These are phyloP conservation scores for Elaphomyces granulatus DNA, from an alignment of 495 filamentous ascomycete species.

Conservation along the genomic window DNA sequence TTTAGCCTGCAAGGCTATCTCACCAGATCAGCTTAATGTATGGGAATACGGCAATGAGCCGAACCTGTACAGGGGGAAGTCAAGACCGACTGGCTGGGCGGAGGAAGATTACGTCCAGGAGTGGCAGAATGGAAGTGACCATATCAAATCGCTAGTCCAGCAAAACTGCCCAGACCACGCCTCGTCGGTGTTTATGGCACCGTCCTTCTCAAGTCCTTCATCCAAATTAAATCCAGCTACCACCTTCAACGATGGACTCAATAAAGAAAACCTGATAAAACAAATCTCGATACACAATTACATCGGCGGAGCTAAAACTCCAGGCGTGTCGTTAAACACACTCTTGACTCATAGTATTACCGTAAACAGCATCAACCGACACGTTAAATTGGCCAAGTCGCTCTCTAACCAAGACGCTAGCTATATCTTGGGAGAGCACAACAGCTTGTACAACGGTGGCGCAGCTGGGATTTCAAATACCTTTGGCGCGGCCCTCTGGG, in stretches of 20 bases:
- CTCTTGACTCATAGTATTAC: conserved; percentile 53
- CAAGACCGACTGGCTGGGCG: conserved; percentile 38
- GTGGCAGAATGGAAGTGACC: conserved; percentile 37
- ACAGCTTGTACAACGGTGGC: conserved; percentile 51
- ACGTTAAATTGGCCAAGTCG: conserved; percentile 29
- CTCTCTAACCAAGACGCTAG: conserved; percentile 23
- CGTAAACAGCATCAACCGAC: conserved; percentile 31
- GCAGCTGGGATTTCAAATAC: conserved; percentile 48
- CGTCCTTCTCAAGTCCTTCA: conserved; percentile 42
- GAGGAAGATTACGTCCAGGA: conserved; percentile 45
- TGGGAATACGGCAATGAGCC: conserved; percentile 60
- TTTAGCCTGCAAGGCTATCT: conserved; percentile 44
- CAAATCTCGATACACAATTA: conserved; percentile 53
- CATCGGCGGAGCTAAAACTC: conserved; percentile 45
- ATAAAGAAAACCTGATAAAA: conserved; percentile 35
- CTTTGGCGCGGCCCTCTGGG: conserved; percentile 60
- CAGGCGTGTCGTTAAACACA: conserved; percentile 49
- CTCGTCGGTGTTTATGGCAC: conserved; percentile 36
- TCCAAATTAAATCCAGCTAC: conserved; percentile 38
- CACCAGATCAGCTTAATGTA: conserved; percentile 32
- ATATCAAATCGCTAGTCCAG: not conserved
- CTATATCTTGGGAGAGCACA: conserved; percentile 52
- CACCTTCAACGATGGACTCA: conserved; percentile 38
- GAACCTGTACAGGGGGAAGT: conserved; percentile 42
- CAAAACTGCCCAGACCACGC: not conserved